phyloP scores from a whole-genome alignment of 805 yeast species.

The Starmerella ratchasimensis region DNA sequence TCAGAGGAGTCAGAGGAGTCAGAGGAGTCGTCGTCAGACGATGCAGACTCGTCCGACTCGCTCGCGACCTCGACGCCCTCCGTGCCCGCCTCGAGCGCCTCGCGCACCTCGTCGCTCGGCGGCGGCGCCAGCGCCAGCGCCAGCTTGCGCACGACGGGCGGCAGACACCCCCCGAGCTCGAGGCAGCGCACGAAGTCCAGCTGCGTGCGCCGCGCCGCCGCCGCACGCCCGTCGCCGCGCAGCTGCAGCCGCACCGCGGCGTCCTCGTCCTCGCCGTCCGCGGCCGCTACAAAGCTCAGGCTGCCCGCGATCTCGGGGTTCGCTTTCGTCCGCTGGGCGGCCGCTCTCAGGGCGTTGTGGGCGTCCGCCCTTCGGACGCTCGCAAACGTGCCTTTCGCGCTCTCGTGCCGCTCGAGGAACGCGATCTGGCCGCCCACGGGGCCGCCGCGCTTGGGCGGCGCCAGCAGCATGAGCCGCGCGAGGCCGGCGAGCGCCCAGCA shows the following conservation, averaged over 20 bases:
- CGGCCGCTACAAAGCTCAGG: background rate
- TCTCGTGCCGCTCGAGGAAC: too few species aligned
- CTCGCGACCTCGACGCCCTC: background rate
- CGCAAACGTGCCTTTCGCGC: too few species aligned
- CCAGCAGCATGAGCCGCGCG: background rate
- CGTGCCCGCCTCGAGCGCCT: too few species aligned
- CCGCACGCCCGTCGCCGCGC: background rate
- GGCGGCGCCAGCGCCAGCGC: too few species aligned
- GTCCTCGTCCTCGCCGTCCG: background rate
- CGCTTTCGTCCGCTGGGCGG: too few species aligned
- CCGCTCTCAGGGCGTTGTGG: too few species aligned
- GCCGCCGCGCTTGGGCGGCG: background rate
- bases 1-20: too few species aligned
- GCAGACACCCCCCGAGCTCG: constrained; percentile 16
- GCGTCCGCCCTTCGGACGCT: too few species aligned
- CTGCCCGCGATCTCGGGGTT: background rate
- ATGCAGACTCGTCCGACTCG: background rate
- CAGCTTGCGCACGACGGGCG: constrained; percentile 1
- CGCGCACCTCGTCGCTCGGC: too few species aligned
- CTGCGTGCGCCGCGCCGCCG: background rate
- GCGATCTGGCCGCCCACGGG: background rate
- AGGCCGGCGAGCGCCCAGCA: constrained; percentile 17
- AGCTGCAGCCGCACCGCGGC: background rate
- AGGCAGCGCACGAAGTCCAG: constrained; percentile 9
- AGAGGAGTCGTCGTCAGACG: too few species aligned